phyloP scores from a whole-genome alignment of 345 rosid species.

The Pugionium dolabratum region DNA sequence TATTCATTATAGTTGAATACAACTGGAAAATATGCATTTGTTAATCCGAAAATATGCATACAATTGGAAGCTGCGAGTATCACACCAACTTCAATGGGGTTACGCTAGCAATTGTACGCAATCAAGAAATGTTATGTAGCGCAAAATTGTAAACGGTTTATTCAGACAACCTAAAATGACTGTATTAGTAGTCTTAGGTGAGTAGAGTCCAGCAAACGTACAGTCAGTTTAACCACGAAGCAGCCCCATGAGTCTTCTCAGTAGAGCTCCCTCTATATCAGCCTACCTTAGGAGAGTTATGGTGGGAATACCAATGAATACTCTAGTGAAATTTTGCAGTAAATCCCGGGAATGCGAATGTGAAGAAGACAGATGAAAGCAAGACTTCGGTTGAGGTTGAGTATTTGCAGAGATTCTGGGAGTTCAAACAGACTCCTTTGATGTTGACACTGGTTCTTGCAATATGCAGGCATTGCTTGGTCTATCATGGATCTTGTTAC shows the following conservation, averaged over 20 bases:
- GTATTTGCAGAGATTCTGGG: constrained; percentile 53
- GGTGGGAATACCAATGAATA: constrained; percentile 68
- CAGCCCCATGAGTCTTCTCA: constrained; percentile 59
- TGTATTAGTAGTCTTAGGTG: constrained; percentile 49
- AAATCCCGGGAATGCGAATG: not conserved
- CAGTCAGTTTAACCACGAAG: constrained; percentile 89
- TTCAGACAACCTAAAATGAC: not conserved
- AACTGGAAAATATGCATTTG: too few relatives aligned
- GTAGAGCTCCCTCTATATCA: constrained; percentile 43
- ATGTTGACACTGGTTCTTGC: constrained; percentile 87
- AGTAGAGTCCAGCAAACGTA: constrained; percentile 82
- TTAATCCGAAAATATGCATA: constrained; percentile 26
- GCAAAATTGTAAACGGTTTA: not conserved
- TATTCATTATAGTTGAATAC: too few relatives aligned
- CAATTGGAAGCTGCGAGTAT: constrained; percentile 93
- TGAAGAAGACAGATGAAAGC: constrained; percentile 49
- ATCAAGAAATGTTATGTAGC: not conserved
- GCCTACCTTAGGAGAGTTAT: constrained; percentile 66
- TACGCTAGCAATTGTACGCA: constrained; percentile 86
- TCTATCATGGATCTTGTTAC: constrained; percentile 91
- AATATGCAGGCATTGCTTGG: constrained; percentile 97
- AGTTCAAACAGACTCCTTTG: constrained; percentile 52
- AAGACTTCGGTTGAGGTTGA: constrained; percentile 46
- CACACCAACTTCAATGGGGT: constrained; percentile 92
- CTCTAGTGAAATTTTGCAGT: too few relatives aligned